Percentiles rank a stretch among this genome's conserved stretches.
Conservation (phyloP, 2,329 filamentous ascomycete genomes). For the Xylaria digitata region DNA sequence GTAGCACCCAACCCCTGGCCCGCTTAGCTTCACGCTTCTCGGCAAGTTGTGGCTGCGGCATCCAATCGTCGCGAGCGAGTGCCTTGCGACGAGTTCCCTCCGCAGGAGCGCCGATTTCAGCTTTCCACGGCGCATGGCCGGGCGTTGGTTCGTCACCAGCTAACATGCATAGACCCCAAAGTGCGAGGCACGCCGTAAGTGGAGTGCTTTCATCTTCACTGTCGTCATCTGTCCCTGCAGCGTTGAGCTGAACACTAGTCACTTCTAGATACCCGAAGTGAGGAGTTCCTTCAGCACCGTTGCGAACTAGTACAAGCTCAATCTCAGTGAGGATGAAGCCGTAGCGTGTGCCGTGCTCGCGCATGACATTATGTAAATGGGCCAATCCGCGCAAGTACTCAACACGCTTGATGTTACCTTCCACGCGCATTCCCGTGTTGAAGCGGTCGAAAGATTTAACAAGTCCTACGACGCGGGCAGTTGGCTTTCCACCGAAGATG, state of each 20-base stretch:
- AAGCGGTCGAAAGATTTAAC: slow-evolving; percentile 92
- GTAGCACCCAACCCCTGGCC: slow-evolving; percentile 78
- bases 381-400: slow-evolving; percentile 89
- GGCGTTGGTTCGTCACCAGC: slow-evolving; percentile 69
- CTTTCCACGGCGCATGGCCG: slow-evolving; percentile 71
- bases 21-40: slow-evolving; percentile 83
- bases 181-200: slow-evolving; percentile 77
- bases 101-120: slow-evolving; percentile 79
- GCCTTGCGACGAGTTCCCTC: slow-evolving; percentile 78
- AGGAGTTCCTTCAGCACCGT: slow-evolving; percentile 76
- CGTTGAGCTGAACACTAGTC: slow-evolving; percentile 67
- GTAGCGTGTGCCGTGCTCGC: slow-evolving; percentile 91
- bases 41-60: slow-evolving; percentile 76
- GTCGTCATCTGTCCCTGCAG: slow-evolving; percentile 49
- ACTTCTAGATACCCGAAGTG: slow-evolving; percentile 93
- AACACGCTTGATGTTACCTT: slow-evolving; percentile 85
- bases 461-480: slow-evolving; percentile 68
- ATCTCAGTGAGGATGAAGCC: slow-evolving; percentile 98
- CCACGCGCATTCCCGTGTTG: slow-evolving; percentile 93
- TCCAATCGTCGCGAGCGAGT: slow-evolving; percentile 77
- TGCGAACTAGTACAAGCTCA: slow-evolving; percentile 89
- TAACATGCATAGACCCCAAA: slow-evolving; percentile 82
- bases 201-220: slow-evolving; percentile 54
- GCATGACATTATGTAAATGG: slow-evolving; percentile 90
- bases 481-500: slow-evolving; percentile 60